Percentiles rank a stretch among this genome's conserved stretches.
Evolutionary conservation across 148 eudicot genomes (phyloP).

Genomic region (Arbutus unedo): DNA sequence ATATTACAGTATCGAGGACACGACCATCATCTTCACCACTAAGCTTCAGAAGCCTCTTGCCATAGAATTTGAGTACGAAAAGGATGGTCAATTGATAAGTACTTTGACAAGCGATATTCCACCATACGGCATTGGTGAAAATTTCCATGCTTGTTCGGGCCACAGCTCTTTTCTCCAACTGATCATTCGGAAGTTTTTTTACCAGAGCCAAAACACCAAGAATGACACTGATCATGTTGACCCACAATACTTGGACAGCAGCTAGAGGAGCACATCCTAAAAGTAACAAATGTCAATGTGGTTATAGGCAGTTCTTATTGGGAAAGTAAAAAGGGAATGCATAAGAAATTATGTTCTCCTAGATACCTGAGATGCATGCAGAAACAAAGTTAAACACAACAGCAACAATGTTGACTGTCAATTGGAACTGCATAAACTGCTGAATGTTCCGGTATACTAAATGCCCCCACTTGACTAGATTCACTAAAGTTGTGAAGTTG

Average conservation of each 20-base stretch:
- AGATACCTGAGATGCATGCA: constrained; percentile 73
- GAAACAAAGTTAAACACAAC: constrained; percentile 24
- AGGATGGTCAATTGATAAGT: constrained; percentile 71
- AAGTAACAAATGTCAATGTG: not conserved
- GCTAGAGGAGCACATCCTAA: constrained; percentile 96
- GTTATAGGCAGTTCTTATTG: not conserved
- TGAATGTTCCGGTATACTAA: constrained; percentile 89
- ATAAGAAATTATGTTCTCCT: not conserved
- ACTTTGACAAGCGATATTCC: constrained; percentile 86
- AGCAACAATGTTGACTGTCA: constrained; percentile 89
- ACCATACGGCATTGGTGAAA: constrained; percentile 84
- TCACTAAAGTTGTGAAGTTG: constrained; percentile 80
- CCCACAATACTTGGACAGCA: constrained; percentile 92
- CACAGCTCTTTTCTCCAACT: constrained; percentile 74
- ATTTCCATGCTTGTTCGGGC: constrained; percentile 58
- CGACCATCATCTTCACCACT: constrained; percentile 40
- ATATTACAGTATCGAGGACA: too few species aligned
- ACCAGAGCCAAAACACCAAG: constrained; percentile 92
- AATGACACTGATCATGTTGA: constrained; percentile 95
- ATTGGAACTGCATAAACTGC: constrained; percentile 93
- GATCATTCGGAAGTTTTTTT: constrained; percentile 83
- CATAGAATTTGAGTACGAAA: constrained; percentile 61
- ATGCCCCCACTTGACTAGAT: constrained; percentile 93
- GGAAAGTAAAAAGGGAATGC: not conserved
- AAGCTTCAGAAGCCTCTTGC: constrained; percentile 54